Percentiles rank a stretch among this genome's conserved stretches.
phyloP scores from a whole-genome alignment of 1,284 basidiomycete genomes.

The Malassezia dermatis region DNA sequence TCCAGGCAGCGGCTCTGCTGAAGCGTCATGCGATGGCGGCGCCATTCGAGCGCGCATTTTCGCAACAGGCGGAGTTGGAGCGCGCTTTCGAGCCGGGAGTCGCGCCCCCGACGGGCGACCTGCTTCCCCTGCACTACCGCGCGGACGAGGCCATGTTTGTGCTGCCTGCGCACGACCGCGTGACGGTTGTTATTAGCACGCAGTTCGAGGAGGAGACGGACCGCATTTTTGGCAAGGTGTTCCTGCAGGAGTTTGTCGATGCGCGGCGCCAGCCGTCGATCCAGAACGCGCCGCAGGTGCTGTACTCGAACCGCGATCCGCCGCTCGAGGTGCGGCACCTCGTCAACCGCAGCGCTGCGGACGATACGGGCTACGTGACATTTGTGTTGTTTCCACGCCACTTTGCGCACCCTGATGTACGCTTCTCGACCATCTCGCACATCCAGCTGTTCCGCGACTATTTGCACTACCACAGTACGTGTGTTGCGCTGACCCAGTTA shows the following conservation, averaged over 20 bases:
- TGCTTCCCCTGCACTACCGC: constrained; percentile 80
- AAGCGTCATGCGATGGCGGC: constrained; percentile 92
- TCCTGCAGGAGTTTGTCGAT: constrained; percentile 98
- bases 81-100: constrained; percentile 51
- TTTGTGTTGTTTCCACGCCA: constrained; percentile 97
- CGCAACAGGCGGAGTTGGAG: constrained; percentile 74
- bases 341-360: constrained; percentile 66
- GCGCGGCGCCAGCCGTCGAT: constrained; percentile 82
- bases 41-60: constrained; percentile 83
- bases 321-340: constrained; percentile 88
- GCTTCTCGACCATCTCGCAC: constrained; percentile 78
- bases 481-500: constrained; percentile 55
- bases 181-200: constrained; percentile 95
- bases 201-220: constrained; percentile 96
- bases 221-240: constrained; percentile 89
- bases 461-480: constrained; percentile 73
- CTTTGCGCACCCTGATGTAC: constrained; percentile 66
- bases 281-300: constrained; percentile 92
- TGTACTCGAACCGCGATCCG: constrained; percentile 91
- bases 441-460: constrained; percentile 97
- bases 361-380: constrained; percentile 94
- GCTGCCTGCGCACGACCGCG: constrained; percentile 81
- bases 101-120: constrained; percentile 52
- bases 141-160: constrained; percentile 89
- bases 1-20: constrained; percentile 71